Evolutionary conservation across 495 filamentous ascomycete genomes (phyloP), one percentile per base, ranked within the genome.

Genomic region (Neurospora pannonica): DNA sequence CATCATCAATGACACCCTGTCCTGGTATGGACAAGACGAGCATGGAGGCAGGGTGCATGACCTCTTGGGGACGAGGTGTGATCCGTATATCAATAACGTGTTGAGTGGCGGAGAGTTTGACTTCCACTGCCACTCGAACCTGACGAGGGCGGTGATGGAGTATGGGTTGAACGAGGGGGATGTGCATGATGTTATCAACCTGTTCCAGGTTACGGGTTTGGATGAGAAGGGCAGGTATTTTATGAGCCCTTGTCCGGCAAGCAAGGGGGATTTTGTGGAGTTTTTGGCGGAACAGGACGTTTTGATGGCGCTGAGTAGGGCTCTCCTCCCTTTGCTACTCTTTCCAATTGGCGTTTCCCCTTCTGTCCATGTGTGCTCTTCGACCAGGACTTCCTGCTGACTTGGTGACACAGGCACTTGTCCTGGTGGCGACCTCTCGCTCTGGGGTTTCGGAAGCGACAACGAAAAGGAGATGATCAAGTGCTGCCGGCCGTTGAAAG

Each of bases 91-190:
- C 74, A 93, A 92, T 75, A 83, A 88, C 71, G 85, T 95, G 74
- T 87, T 94, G 74, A 90, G 87, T n/a, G 89, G 88, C 1, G 86
- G 88, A 73, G 85, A 85, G 9, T 94, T 92, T 76, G 91, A 95
- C 76, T 94, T 88, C 80, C 91, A 95, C 78, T 95, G 93, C 81
- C 92, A 93, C 78, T 94, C 91, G 24, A 96, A 96, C 75, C 86
- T 96, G 24, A 90, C 88, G 6, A 89, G 93, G 3, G 90, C 93
- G 0, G 87, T 94, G 37, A 77, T 90, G 1, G 90, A 89, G 0
- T 90, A 87, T 78, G 91, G 91, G 0, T 77, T 94, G 71, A 88
- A 85, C 11, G 93, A 95, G 79, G 82, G 86, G 60, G 92, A 94
- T 82, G 88, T 94, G 13, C 93, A 94, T 75, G 92, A 95, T 82